Conservation (phyloP, 1,284 basidiomycete species). For the Bjerkandera adusta region DNA sequence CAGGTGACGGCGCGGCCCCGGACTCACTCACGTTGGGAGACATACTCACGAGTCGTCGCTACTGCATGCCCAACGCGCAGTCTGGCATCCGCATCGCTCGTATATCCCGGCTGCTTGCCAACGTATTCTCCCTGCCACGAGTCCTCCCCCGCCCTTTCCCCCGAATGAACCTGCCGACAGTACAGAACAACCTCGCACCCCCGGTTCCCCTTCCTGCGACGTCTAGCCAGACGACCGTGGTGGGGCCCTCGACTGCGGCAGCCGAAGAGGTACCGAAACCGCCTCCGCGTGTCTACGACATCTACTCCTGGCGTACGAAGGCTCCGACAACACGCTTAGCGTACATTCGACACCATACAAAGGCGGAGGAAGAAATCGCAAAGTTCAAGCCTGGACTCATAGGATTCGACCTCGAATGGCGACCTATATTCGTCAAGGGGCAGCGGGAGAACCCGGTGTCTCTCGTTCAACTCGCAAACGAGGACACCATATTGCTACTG, state of each 20-base stretch:
- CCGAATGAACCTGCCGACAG: too few relatives aligned
- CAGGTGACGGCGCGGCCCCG: too few relatives aligned
- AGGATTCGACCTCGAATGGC: slow-evolving; percentile 78
- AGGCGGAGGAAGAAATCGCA: slow-evolving; percentile 24
- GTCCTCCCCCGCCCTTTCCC: too few relatives aligned
- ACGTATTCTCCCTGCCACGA: too few relatives aligned
- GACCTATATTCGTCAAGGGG: slow-evolving; percentile 52
- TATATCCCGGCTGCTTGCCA: too few relatives aligned
- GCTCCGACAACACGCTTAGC: slow-evolving; percentile 24
- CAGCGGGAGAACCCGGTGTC: slow-evolving; percentile 60
- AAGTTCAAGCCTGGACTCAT: slow-evolving; percentile 29
- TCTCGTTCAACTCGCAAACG: slow-evolving; percentile 64
- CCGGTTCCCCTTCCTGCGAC: too few relatives aligned
- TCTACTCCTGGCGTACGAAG: slow-evolving; percentile 24
- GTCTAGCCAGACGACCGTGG: too few relatives aligned
- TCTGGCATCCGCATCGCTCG: too few relatives aligned
- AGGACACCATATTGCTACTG: slow-evolving; percentile 52
- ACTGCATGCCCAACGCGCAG: too few relatives aligned
- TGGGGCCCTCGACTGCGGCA: not conserved
- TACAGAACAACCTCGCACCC: too few relatives aligned
- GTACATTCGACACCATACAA: slow-evolving; percentile 25
- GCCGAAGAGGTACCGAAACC: not conserved
- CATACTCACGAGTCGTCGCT: too few relatives aligned
- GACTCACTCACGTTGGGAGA: too few relatives aligned
- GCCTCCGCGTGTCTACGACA: slow-evolving; percentile 19